These are phyloP conservation scores for Sporisorium sorghi DNA, from an alignment of 1,284 basidiomycete species.

Conservation along the genomic window DNA sequence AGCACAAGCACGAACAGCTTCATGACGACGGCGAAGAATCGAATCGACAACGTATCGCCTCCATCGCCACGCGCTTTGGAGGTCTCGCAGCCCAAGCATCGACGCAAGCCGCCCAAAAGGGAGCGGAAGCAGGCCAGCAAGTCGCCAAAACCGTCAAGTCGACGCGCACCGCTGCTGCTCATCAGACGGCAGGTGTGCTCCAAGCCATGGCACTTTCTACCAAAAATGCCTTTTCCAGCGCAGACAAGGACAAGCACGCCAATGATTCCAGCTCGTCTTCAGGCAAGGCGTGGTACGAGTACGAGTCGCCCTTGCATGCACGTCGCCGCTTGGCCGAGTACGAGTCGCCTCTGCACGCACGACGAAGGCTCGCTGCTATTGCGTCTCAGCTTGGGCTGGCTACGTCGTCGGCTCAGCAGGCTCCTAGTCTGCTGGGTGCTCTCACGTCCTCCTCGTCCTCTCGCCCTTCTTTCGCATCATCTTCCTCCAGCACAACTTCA, in stretches of 20 bases:
- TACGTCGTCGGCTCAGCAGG: conserved; percentile 41
- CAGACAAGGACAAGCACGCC: conserved; percentile 14
- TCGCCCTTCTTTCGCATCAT: neutral
- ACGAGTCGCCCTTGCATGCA: conserved; percentile 41
- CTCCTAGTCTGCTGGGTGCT: conserved; percentile 21
- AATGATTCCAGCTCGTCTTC: conserved; percentile 10
- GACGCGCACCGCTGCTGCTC: conserved; percentile 33
- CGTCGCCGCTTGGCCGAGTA: conserved; percentile 29
- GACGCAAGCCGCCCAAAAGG: conserved; percentile 27
- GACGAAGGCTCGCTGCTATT: conserved; percentile 48
- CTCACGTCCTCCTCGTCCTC: conserved; percentile 16
- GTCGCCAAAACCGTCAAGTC: conserved; percentile 22
- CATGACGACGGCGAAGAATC: conserved; percentile 19
- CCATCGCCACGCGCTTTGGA: conserved; percentile 43
- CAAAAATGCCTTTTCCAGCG: conserved; percentile 25
- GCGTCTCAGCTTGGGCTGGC: conserved; percentile 53
- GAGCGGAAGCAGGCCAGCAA: conserved; percentile 25
- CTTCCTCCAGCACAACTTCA: conserved; percentile 2
- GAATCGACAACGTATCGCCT: conserved; percentile 37
- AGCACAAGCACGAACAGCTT: neutral
- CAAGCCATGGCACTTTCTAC: conserved; percentile 49
- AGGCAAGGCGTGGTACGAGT: conserved; percentile 38
- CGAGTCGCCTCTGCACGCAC: conserved; percentile 48
- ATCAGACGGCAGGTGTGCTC: conserved; percentile 35
- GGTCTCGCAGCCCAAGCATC: conserved; percentile 33